Percentiles rank a stretch among this genome's conserved stretches.
Evolutionary conservation across 306 rosid species (phyloP).

Genomic region (Dryas alaskensis): DNA sequence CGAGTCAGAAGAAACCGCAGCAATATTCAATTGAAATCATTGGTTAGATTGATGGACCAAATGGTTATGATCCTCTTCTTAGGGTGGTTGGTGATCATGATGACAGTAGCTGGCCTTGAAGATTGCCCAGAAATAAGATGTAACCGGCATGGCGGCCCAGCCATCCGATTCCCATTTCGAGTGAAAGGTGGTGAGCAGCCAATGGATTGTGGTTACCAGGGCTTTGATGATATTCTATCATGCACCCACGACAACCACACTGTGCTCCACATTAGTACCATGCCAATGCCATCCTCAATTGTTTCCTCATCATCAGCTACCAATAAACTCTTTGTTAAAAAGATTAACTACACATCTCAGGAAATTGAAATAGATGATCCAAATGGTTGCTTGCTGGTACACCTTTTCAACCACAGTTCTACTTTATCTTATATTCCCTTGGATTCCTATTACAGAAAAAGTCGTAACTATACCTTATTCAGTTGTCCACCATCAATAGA

Average conservation of each 20-base stretch:
- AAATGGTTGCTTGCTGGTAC: background rate
- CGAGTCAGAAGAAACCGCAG: too few relatives aligned
- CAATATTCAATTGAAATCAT: too few relatives aligned
- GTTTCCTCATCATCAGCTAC: background rate
- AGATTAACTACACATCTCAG: slow-evolving; percentile 38
- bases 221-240: slow-evolving; percentile 31
- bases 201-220: slow-evolving; percentile 25
- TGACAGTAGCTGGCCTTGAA: background rate
- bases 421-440: background rate
- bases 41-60: too few relatives aligned
- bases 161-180: slow-evolving; percentile 43
- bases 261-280: slow-evolving; percentile 24
- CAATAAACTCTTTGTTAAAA: slow-evolving; percentile 12
- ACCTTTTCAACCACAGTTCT: background rate
- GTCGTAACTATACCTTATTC: too few relatives aligned
- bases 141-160: slow-evolving; percentile 10
- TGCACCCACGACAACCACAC: slow-evolving; percentile 18
- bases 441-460: too few relatives aligned
- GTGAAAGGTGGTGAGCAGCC: slow-evolving; percentile 18
- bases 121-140: background rate
- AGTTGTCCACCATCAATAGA: too few relatives aligned
- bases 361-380: background rate
- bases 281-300: too few relatives aligned
- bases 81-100: background rate
- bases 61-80: background rate